phyloP scores from a whole-genome alignment of 257 asterid genomes.

The Penstemon barbatus region DNA sequence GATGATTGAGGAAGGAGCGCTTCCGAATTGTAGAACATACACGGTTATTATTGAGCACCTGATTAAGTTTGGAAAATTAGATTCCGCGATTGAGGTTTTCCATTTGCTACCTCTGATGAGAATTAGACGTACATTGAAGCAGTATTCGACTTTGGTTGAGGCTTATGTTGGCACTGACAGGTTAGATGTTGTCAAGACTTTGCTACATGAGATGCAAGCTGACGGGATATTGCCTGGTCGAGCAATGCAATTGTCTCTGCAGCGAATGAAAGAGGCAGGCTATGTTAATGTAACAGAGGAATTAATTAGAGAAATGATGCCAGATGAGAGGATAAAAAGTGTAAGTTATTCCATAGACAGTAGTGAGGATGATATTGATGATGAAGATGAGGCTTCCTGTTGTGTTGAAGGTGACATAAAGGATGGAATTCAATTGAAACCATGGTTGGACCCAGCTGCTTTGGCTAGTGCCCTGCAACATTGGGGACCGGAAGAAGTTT shows the following conservation, averaged over 20 bases:
- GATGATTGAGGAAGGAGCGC: constrained; percentile 81
- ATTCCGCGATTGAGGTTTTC: constrained; percentile 67
- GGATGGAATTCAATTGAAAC: constrained; percentile 61
- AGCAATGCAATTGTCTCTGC: constrained; percentile 65
- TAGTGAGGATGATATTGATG: constrained; percentile 54
- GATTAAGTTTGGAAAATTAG: constrained; percentile 46
- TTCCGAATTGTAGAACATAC: constrained; percentile 83
- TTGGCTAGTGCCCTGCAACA: constrained; percentile 67
- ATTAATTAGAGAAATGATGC: constrained; percentile 58
- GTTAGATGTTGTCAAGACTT: constrained; percentile 52
- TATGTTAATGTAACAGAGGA: constrained; percentile 55
- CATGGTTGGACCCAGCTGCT: constrained; percentile 92
- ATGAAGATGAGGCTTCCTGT: constrained; percentile 46
- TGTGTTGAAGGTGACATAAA: constrained; percentile 25
- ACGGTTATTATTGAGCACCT: constrained; percentile 82
- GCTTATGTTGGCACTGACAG: constrained; percentile 46
- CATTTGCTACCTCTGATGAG: constrained; percentile 68
- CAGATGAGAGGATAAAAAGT: constrained; percentile 69
- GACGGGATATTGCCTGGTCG: constrained; percentile 89
- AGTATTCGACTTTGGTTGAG: constrained; percentile 64
- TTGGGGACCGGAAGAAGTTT: constrained; percentile 73
- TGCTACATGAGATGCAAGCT: constrained; percentile 76
- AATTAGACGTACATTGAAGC: constrained; percentile 68
- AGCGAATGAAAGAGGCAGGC: constrained; percentile 69
- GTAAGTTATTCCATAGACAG: constrained; percentile 46